Conservation (phyloP, 768 basidiomycete species). For the Leccinum broughii region DNA sequence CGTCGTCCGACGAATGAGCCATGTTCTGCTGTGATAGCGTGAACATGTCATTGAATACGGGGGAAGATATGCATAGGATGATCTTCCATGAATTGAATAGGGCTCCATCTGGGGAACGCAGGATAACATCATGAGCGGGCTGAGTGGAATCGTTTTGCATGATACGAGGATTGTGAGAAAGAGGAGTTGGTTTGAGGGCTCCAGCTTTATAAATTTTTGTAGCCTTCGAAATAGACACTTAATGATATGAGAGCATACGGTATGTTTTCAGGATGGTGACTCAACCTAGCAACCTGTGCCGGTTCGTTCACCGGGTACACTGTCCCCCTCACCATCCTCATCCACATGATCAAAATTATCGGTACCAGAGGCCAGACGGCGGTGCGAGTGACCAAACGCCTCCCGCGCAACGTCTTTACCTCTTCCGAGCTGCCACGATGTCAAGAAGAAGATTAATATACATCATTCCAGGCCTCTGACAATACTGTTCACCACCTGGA, state of each 20-base stretch:
- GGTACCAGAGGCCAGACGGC: constrained; percentile 7
- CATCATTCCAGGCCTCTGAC: too few relatives aligned
- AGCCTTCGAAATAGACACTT: too few relatives aligned
- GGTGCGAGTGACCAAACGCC: constrained; percentile 35
- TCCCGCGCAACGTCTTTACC: constrained; percentile 52
- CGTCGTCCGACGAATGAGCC: neutral
- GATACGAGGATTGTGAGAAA: neutral
- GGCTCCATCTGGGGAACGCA: constrained; percentile 15
- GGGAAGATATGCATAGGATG: constrained; percentile 10
- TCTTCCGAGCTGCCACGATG: constrained; percentile 51
- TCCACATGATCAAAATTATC: constrained; percentile 12
- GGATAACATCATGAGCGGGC: constrained; percentile 12
- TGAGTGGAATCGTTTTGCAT: constrained; percentile 13
- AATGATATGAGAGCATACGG: too few relatives aligned
- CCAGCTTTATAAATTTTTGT: too few relatives aligned
- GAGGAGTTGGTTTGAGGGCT: too few relatives aligned
- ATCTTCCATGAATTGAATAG: constrained; percentile 12
- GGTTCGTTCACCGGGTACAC: neutral
- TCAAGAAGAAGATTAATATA: too few relatives aligned
- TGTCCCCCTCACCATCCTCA: constrained; percentile 12
- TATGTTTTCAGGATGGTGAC: too few relatives aligned
- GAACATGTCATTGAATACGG: constrained; percentile 19
- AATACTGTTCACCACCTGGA: too few relatives aligned
- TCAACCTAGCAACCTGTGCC: constrained; percentile 1
- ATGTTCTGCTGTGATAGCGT: constrained; percentile 8